Evolutionary conservation across 2,329 filamentous ascomycete species (phyloP).

Genomic region (Knufia petricola): DNA sequence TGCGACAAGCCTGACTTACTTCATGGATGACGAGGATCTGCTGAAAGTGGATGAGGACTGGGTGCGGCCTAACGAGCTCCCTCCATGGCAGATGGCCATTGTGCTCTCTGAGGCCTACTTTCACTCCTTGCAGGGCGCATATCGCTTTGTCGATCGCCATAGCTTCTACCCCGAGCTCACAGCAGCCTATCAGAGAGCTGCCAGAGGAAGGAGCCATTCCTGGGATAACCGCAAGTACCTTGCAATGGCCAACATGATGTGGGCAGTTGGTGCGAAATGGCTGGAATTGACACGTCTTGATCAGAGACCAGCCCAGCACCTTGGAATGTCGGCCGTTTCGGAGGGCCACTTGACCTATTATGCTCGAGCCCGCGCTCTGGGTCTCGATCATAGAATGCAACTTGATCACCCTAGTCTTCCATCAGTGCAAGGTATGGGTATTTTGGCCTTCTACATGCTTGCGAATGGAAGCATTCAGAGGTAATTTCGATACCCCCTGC

Average conservation of each 20-base stretch:
- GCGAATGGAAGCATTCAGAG: slow-evolving; percentile 23
- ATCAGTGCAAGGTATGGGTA: slow-evolving; percentile 21
- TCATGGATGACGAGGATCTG: slow-evolving; percentile 17
- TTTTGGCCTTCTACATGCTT: slow-evolving; percentile 18
- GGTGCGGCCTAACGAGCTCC: slow-evolving; percentile 14
- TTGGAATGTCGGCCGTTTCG: background rate
- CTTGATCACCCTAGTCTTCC: slow-evolving; percentile 22
- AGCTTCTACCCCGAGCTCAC: slow-evolving; percentile 10
- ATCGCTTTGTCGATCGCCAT: slow-evolving; percentile 13
- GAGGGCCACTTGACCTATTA: slow-evolving; percentile 23
- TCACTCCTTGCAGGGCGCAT: slow-evolving; percentile 15
- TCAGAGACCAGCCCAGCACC: background rate
- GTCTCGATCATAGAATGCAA: slow-evolving; percentile 21
- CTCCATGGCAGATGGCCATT: slow-evolving; percentile 4
- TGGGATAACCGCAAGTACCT: slow-evolving; percentile 16
- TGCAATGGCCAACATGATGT: slow-evolving; percentile 16
- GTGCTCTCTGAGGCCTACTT: slow-evolving; percentile 18
- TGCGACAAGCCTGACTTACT: slow-evolving; percentile 10
- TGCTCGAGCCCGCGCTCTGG: slow-evolving; percentile 21
- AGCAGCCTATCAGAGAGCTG: slow-evolving; percentile 4
- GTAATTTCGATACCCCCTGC: slow-evolving; percentile 12
- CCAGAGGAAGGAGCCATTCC: background rate
- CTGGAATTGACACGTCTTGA: slow-evolving; percentile 13
- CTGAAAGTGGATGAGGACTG: slow-evolving; percentile 18
- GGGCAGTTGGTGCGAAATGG: slow-evolving; percentile 16